Evolutionary conservation across 192 early-diverging fungal species (phyloP).

Genomic region (Kappamyces sp.): DNA sequence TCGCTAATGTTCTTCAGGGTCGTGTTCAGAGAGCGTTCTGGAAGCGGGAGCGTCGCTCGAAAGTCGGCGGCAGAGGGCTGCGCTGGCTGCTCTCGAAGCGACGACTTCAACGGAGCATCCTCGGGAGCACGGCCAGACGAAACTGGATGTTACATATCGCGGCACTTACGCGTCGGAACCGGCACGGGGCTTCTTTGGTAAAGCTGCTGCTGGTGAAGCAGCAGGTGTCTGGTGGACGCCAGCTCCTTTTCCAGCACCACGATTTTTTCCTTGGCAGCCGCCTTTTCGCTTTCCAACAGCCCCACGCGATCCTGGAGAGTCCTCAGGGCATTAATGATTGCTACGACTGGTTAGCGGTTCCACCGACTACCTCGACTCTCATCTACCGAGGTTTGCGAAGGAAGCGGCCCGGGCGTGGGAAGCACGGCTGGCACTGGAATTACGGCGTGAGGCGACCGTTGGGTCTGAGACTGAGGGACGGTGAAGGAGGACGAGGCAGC

Average conservation of each 20-base stretch:
- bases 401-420: too few relatives aligned
- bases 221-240: constrained; percentile 12
- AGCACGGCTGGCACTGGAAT: too few relatives aligned
- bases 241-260: constrained; percentile 34
- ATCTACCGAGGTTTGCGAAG: too few relatives aligned
- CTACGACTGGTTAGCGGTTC: constrained; percentile 13
- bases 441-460: too few relatives aligned
- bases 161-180: neutral
- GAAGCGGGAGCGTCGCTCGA: too few relatives aligned
- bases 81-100: too few relatives aligned
- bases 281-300: constrained; percentile 37
- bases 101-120: too few relatives aligned
- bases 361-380: neutral
- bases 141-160: neutral
- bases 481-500: too few relatives aligned
- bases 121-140: too few relatives aligned
- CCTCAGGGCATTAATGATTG: constrained; percentile 38
- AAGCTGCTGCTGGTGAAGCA: constrained; percentile 17
- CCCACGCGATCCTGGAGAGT: constrained; percentile 45
- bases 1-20: constrained; percentile 9
- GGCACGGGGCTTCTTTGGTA: constrained; percentile 1
- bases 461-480: too few relatives aligned
- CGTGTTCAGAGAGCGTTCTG: neutral
- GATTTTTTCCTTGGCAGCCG: constrained; percentile 32
- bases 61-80: too few relatives aligned